Conservation (phyloP, 1,284 basidiomycete species). For the Malassezia pachydermatis region DNA sequence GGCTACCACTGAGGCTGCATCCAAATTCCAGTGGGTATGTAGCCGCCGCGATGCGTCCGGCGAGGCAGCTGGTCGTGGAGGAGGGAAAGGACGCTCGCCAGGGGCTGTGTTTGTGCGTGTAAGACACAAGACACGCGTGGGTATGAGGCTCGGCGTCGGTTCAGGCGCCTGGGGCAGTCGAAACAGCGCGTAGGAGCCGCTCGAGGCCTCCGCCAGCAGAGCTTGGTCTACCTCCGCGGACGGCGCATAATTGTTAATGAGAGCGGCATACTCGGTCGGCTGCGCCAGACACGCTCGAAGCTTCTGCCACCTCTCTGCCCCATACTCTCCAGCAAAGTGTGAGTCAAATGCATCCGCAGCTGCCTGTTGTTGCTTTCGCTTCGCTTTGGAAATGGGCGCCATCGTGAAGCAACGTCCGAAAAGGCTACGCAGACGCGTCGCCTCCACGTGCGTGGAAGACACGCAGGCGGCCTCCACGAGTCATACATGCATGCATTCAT, state of each 20-base stretch:
- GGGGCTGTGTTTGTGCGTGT: not conserved
- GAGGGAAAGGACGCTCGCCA: conserved; percentile 2
- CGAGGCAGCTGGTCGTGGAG: not conserved
- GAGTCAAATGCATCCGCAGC: conserved; percentile 7
- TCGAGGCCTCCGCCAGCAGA: not conserved
- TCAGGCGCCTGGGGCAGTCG: not conserved
- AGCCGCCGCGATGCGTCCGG: not conserved
- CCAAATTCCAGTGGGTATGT: conserved; percentile 12
- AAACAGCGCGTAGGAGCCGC: not conserved
- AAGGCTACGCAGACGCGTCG: not conserved
- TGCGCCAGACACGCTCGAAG: not conserved
- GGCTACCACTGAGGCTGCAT: conserved; percentile 7
- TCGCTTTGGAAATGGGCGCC: conserved; percentile 4
- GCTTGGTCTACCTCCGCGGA: conserved; percentile 3
- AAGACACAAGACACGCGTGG: conserved; percentile 8
- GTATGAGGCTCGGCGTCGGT: not conserved
- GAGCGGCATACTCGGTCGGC: conserved; percentile 9
- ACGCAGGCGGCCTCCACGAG: not conserved
- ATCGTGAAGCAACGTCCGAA: too few species aligned
- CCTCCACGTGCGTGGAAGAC: not conserved
- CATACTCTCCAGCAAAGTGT: conserved; percentile 1
- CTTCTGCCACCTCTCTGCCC: not conserved
- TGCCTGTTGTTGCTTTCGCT: conserved; percentile 5
- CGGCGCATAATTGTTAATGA: conserved; percentile 11
- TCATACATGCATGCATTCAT: not conserved